A percentile compares a stretch with the other conserved stretches of the same genome.
phyloP scores from a whole-genome alignment of 352 stramenopile genomes.

The Phytopythium cucurbitacearum region DNA sequence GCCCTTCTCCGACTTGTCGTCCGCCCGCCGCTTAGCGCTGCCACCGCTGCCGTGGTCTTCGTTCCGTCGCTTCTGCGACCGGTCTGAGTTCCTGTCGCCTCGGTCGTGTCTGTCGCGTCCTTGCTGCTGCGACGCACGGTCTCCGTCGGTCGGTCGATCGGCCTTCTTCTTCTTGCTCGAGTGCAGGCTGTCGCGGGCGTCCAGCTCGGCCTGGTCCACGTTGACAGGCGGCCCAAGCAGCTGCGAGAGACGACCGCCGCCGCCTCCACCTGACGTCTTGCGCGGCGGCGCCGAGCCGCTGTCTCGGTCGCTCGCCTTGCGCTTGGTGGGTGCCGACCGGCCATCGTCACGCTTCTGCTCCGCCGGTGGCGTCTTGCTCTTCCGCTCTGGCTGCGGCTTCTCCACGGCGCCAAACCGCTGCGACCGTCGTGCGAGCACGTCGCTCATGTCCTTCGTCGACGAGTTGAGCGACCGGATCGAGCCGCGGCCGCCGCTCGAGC shows the following conservation, averaged over 20 bases:
- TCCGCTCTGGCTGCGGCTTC: constrained; percentile 15
- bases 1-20: constrained; percentile 7
- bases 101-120: constrained; percentile 11
- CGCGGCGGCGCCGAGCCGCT: not conserved
- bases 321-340: constrained; percentile 16
- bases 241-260: constrained; percentile 31
- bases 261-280: constrained; percentile 10
- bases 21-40: constrained; percentile 21
- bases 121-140: constrained; percentile 10
- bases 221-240: constrained; percentile 71
- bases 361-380: constrained; percentile 15
- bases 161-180: constrained; percentile 60
- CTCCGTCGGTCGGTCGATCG: constrained; percentile 17
- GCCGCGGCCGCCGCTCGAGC: constrained; percentile 21
- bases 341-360: constrained; percentile 21
- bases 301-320: constrained; percentile 16
- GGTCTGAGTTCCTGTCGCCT: constrained; percentile 15
- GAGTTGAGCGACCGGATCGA: constrained; percentile 54
- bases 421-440: constrained; percentile 67
- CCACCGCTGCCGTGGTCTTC: constrained; percentile 12
- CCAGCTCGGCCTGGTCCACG: constrained; percentile 70
- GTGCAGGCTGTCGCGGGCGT: constrained; percentile 55
- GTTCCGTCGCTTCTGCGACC: constrained; percentile 3
- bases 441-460: constrained; percentile 32
- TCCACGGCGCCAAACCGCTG: constrained; percentile 67